Evolutionary conservation across 495 filamentous ascomycete genomes (phyloP).

Genomic region (Platismatia glauca): DNA sequence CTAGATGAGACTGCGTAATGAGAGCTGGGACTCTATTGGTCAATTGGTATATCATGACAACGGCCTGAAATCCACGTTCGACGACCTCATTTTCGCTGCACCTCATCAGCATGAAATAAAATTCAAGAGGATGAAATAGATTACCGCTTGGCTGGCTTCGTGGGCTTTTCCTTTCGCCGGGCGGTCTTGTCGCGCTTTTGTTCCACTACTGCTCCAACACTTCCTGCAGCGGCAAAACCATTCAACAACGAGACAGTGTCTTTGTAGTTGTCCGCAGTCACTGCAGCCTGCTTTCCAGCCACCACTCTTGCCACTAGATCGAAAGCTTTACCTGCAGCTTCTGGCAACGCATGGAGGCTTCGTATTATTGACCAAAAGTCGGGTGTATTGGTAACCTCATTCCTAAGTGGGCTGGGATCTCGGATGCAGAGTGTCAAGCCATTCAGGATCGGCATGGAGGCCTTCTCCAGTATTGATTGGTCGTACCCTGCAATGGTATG

Average conservation of each 20-base stretch:
- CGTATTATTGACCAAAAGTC: conserved; percentile 95
- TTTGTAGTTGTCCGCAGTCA: conserved; percentile 94
- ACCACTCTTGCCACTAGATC: conserved; percentile 68
- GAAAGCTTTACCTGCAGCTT: conserved; percentile 70
- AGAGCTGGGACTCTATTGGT: conserved; percentile 72
- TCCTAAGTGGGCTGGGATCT: conserved; percentile 65
- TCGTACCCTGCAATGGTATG: conserved; percentile 86
- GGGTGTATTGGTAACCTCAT: conserved; percentile 88
- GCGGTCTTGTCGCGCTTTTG: conserved; percentile 59
- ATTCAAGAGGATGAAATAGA: conserved; percentile 19
- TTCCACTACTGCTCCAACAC: conserved; percentile 68
- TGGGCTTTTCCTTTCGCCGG: conserved; percentile 38
- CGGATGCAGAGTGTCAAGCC: conserved; percentile 73
- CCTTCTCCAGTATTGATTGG: conserved; percentile 63
- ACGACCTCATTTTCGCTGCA: conserved; percentile 65
- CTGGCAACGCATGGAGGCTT: conserved; percentile 55
- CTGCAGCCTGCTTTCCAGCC: conserved; percentile 52
- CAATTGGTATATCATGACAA: conserved; percentile 69
- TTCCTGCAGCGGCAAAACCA: conserved; percentile 79
- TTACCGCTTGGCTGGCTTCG: conserved; percentile 53
- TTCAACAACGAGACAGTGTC: conserved; percentile 73
- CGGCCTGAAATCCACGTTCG: conserved; percentile 66
- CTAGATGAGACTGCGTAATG: conserved; percentile 88
- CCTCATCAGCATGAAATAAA: conserved; percentile 13
- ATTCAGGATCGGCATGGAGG: conserved; percentile 63